These are phyloP conservation scores for Geoglossum glabrum DNA, from an alignment of 495 filamentous ascomycete genomes.

Conservation along the genomic window DNA sequence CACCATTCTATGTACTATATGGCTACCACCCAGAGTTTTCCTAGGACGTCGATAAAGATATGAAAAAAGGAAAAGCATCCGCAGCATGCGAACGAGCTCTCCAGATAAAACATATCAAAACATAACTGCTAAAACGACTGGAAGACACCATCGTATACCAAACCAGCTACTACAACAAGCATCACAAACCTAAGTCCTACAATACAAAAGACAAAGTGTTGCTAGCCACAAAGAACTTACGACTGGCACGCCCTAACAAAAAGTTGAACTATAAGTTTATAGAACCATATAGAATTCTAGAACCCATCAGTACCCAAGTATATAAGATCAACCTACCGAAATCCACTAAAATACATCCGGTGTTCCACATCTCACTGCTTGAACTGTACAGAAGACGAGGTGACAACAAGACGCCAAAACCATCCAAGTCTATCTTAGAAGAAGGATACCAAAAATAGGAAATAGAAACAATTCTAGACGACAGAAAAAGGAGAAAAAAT, in stretches of 20 bases:
- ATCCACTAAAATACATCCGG: not conserved
- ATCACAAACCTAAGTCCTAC: not conserved
- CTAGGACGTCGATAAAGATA: not conserved
- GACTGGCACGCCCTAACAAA: not conserved
- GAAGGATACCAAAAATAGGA: no score
- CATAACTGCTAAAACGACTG: not conserved
- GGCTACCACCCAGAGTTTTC: conserved; percentile 1
- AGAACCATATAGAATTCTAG: not conserved
- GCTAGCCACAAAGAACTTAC: not conserved
- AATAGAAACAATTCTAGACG: no score
- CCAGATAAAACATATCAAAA: not conserved
- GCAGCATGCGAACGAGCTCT: not conserved
- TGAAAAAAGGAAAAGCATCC: not conserved
- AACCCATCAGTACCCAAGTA: not conserved
- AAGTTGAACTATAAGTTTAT: not conserved
- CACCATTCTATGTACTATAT: conserved; percentile 11
- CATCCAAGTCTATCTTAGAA: no score
- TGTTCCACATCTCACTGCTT: conserved; percentile 4
- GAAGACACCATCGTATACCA: not conserved
- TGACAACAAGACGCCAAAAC: no score
- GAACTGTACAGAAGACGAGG: not conserved
- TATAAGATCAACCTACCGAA: not conserved
- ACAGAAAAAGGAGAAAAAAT: no score
- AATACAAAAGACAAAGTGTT: not conserved
- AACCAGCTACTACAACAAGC: conserved; percentile 1